phyloP scores from a whole-genome alignment of 176 grass and related monocot species.

The Carex scoparia region DNA sequence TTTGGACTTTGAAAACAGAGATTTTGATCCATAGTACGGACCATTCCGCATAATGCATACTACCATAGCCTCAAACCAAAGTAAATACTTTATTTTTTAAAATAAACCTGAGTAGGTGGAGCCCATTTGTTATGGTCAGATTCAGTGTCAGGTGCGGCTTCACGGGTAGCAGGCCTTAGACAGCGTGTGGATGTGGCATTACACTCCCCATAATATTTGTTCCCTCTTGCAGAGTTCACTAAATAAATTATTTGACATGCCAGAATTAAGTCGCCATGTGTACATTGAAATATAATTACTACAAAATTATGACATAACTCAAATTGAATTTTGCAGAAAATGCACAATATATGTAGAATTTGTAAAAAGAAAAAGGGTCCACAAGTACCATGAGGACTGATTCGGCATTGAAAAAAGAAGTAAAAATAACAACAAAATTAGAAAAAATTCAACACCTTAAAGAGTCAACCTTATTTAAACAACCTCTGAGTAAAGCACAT shows the following conservation, averaged over 20 bases:
- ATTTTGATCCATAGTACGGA: too few species aligned
- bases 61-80: neutral
- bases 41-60: too few species aligned
- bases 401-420: neutral
- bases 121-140: constrained; percentile 68
- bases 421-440: neutral
- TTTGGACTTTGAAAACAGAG: too few species aligned
- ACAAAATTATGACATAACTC: neutral
- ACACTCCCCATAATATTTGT: constrained; percentile 73
- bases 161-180: constrained; percentile 46
- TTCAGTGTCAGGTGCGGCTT: constrained; percentile 67
- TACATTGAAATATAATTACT: neutral
- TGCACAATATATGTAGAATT: neutral
- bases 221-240: constrained; percentile 77
- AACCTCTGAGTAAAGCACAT: neutral
- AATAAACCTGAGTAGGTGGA: constrained; percentile 54
- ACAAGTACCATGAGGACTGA: neutral
- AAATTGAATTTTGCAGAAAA: neutral
- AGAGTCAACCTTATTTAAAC: neutral
- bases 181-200: constrained; percentile 30
- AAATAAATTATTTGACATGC: constrained; percentile 14
- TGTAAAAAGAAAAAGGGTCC: too few species aligned
- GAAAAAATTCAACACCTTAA: neutral
- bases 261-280: neutral
- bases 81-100: neutral